Evolutionary conservation across 352 stramenopile genomes (phyloP).

Genomic region (Globisporangium sylvaticum): DNA sequence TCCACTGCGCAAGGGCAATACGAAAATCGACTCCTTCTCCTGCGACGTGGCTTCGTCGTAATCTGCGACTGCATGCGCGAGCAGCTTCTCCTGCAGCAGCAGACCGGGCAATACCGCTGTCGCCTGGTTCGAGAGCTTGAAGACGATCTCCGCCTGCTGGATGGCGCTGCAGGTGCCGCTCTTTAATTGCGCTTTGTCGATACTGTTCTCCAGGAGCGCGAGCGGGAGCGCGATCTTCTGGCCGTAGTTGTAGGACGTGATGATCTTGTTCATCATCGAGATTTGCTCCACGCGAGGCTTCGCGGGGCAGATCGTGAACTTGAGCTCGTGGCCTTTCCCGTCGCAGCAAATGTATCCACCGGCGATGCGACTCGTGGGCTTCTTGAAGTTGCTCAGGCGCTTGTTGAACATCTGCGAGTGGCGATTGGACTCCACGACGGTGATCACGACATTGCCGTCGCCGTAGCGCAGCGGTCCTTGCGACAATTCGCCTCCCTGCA

Average conservation of each 20-base stretch:
- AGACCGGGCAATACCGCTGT: constrained; percentile 43
- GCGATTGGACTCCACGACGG: constrained; percentile 75
- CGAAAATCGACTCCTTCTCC: constrained; percentile 53
- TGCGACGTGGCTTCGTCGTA: constrained; percentile 8
- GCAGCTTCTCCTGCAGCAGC: constrained; percentile 54
- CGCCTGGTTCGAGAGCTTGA: constrained; percentile 59
- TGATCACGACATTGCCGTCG: constrained; percentile 68
- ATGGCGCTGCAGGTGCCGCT: constrained; percentile 9
- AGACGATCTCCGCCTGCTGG: constrained; percentile 57
- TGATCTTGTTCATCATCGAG: constrained; percentile 82
- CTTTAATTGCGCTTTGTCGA: constrained; percentile 21
- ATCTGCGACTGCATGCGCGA: constrained; percentile 33
- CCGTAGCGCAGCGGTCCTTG: constrained; percentile 53
- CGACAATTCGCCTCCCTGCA: background rate
- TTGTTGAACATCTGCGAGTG: constrained; percentile 85
- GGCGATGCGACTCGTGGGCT: constrained; percentile 70
- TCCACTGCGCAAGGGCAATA: constrained; percentile 52
- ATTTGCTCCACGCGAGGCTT: constrained; percentile 78
- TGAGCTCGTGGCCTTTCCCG: constrained; percentile 69
- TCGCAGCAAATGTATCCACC: constrained; percentile 88
- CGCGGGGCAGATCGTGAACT: constrained; percentile 56
- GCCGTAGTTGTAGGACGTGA: constrained; percentile 78
- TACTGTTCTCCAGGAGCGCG: constrained; percentile 47
- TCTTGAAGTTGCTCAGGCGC: constrained; percentile 85
- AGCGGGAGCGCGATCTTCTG: constrained; percentile 80